Conservation (phyloP, 495 filamentous ascomycete species). For the Talaromyces proteolyticus region DNA sequence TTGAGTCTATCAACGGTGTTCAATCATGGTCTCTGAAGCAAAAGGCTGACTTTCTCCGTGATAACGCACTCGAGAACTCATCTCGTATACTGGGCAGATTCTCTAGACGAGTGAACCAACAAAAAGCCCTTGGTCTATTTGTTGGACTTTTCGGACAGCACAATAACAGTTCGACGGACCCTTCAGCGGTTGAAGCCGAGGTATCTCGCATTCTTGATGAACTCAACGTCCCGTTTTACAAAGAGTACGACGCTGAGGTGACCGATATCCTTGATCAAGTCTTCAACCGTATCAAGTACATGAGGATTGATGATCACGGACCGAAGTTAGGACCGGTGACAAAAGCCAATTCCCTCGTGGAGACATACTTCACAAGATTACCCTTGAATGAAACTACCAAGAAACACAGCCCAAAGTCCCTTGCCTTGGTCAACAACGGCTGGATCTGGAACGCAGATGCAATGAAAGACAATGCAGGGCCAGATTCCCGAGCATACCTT, state of each 20-base stretch:
- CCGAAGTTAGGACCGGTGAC: conserved; percentile 81
- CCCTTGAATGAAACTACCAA: conserved; percentile 72
- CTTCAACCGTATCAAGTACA: conserved; percentile 90
- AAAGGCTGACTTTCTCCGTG: conserved; percentile 55
- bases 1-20: conserved; percentile 22
- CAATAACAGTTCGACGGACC: conserved; percentile 37
- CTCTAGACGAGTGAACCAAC: conserved; percentile 60
- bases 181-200: conserved; percentile 33
- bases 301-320: conserved; percentile 84
- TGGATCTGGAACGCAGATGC: conserved; percentile 99
- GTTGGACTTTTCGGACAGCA: conserved; percentile 64
- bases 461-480: conserved; percentile 88
- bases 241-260: conserved; percentile 82
- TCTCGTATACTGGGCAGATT: conserved; percentile 76
- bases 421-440: conserved; percentile 91
- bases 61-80: conserved; percentile 58
- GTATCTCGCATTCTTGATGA: conserved; percentile 66
- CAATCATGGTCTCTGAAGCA: conserved; percentile 47
- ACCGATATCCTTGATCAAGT: conserved; percentile 82
- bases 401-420: conserved; percentile 63
- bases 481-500: conserved; percentile 81
- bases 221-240: conserved; percentile 80
- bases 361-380: conserved; percentile 92
- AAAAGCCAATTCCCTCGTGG: conserved; percentile 73
- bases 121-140: conserved; percentile 62